A percentile compares a stretch with the other conserved stretches of the same genome.
These are phyloP conservation scores for Pythium insidiosum DNA, from an alignment of 352 stramenopile genomes.

Conservation along the genomic window DNA sequence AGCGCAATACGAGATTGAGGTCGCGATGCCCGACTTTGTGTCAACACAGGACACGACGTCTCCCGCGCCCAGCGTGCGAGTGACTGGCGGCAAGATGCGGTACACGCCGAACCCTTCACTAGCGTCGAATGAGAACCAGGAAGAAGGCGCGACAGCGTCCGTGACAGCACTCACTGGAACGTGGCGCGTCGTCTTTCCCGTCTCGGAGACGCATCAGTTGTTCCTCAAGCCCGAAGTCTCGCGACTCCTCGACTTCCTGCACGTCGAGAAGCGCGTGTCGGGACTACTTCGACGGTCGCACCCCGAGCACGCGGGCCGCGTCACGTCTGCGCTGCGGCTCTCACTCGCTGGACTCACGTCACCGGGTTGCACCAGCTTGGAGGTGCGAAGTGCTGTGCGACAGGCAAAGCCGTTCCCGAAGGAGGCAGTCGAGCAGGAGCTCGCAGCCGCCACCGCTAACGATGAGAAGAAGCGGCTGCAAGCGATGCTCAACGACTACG, in stretches of 20 bases:
- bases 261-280: constrained; percentile 32
- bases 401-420: constrained; percentile 23
- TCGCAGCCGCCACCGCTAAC: constrained; percentile 30
- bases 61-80: constrained; percentile 2
- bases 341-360: constrained; percentile 25
- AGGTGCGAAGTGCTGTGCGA: constrained; percentile 8
- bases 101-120: constrained; percentile 23
- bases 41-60: neutral
- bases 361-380: constrained; percentile 20
- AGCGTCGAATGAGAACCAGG: no score
- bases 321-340: constrained; percentile 25
- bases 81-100: constrained; percentile 33
- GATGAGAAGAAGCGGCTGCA: constrained; percentile 80
- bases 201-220: constrained; percentile 16
- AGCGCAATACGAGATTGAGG: constrained; percentile 41
- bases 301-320: constrained; percentile 19
- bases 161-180: constrained; percentile 17
- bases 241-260: constrained; percentile 35
- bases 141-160: neutral
- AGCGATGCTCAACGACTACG: constrained; percentile 51
- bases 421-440: constrained; percentile 48
- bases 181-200: constrained; percentile 42
- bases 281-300: constrained; percentile 24
- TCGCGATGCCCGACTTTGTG: constrained; percentile 29
- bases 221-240: constrained; percentile 32